These are phyloP conservation scores for Lophiostoma macrostomum DNA, from an alignment of 495 filamentous ascomycete genomes.

Conservation along the genomic window DNA sequence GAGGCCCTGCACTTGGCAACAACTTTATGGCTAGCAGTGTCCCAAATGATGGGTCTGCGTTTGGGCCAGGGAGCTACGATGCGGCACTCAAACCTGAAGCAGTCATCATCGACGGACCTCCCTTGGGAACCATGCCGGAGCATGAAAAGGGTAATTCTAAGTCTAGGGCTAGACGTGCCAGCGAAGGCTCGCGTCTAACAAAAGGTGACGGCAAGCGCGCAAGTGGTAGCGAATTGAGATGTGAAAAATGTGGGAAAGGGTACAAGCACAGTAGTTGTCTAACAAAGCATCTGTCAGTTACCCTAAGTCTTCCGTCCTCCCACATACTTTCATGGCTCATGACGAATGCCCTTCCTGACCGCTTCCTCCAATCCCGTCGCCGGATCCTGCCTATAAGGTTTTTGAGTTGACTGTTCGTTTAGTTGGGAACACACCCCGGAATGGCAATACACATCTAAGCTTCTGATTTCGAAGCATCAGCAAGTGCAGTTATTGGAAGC, in stretches of 20 bases:
- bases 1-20: constrained; percentile 27
- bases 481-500: constrained; percentile 97
- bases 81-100: constrained; percentile 33
- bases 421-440: constrained; percentile 99
- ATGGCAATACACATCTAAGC: constrained; percentile 95
- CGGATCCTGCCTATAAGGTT: constrained; percentile 38
- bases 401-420: constrained; percentile 51
- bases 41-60: constrained; percentile 36
- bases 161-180: constrained; percentile 73
- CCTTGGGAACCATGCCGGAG: constrained; percentile 38
- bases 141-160: constrained; percentile 49
- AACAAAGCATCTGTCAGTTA: constrained; percentile 99
- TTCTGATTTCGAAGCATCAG: constrained; percentile 98
- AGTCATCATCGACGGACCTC: constrained; percentile 49
- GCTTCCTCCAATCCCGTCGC: constrained; percentile 13
- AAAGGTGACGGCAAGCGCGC: constrained; percentile 73
- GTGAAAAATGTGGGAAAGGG: constrained; percentile 97
- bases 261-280: constrained; percentile 99
- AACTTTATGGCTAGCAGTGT: constrained; percentile 41
- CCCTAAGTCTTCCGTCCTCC: constrained; percentile 38
- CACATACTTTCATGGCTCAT: constrained; percentile 35
- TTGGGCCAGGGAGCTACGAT: constrained; percentile 29
- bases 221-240: constrained; percentile 80
- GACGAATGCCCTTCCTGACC: constrained; percentile 22
- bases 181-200: constrained; percentile 75